Conservation (phyloP, 352 stramenopile species). For the Globisporangium recalcitrans region DNA sequence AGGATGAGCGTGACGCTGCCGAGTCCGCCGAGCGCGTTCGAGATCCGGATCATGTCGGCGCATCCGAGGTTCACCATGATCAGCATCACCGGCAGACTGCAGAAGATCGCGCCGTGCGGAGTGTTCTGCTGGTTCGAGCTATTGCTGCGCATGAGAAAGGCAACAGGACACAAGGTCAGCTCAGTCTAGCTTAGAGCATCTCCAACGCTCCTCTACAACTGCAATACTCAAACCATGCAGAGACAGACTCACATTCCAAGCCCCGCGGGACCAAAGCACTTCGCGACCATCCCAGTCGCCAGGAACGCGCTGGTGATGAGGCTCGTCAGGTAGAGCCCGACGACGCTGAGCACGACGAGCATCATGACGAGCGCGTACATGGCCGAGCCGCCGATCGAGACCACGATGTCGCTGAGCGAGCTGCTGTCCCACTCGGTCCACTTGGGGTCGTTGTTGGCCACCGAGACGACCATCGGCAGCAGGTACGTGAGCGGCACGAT, state of each 20-base stretch:
- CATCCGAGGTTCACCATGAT: conserved; percentile 49
- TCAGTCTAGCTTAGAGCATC: not conserved
- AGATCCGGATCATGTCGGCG: conserved; percentile 47
- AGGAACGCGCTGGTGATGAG: conserved; percentile 48
- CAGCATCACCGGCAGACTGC: conserved; percentile 51
- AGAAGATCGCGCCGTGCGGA: conserved; percentile 42
- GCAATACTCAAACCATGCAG: not conserved
- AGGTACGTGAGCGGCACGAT: conserved; percentile 47
- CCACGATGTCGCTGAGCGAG: conserved; percentile 29
- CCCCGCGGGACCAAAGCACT: conserved; percentile 40
- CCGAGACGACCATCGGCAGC: conserved; percentile 28
- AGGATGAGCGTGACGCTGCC: conserved; percentile 37
- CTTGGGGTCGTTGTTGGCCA: conserved; percentile 31
- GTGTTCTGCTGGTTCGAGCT: conserved; percentile 19
- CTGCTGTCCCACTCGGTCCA: conserved; percentile 43
- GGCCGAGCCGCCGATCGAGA: conserved; percentile 31
- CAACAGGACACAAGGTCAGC: not conserved
- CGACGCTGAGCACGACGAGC: conserved; percentile 30
- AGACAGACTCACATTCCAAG: conserved; percentile 38
- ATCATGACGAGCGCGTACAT: conserved; percentile 28
- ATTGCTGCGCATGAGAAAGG: conserved; percentile 12
- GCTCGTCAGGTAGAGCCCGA: conserved; percentile 40
- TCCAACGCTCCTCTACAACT: not conserved
- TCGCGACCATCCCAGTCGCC: conserved; percentile 45
- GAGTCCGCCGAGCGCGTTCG: conserved; percentile 43